Conservation (phyloP, 495 filamentous ascomycete genomes). For the Echria macrotheca region DNA sequence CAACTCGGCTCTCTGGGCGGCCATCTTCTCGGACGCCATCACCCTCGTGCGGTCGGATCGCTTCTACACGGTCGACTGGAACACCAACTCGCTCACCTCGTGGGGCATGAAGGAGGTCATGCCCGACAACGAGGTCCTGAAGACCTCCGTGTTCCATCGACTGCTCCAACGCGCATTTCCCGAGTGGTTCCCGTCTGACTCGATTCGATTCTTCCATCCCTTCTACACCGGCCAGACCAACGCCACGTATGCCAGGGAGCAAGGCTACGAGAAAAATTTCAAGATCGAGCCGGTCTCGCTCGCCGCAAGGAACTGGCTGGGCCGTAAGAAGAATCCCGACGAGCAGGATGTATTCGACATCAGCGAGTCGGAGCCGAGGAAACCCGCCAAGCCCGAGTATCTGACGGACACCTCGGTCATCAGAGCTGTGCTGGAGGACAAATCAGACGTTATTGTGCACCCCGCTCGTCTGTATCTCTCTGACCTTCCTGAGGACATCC, state of each 20-base stretch:
- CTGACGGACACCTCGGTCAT: background rate
- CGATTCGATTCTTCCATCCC: constrained; percentile 71
- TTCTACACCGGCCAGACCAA: constrained; percentile 29
- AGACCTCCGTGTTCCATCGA: constrained; percentile 71
- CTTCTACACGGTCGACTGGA: constrained; percentile 68
- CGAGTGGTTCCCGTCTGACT: constrained; percentile 63
- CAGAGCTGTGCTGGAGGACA: constrained; percentile 2
- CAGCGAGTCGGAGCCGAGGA: constrained; percentile 1
- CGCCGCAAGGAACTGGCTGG: background rate
- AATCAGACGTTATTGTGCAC: constrained; percentile 3
- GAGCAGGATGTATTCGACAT: constrained; percentile 2
- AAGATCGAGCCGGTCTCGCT: background rate
- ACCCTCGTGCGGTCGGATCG: constrained; percentile 72
- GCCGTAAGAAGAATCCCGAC: background rate
- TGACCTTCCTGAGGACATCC: constrained; percentile 4
- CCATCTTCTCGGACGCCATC: constrained; percentile 74
- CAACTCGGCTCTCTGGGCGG: constrained; percentile 65
- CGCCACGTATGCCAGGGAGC: constrained; percentile 1
- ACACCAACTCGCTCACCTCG: constrained; percentile 65
- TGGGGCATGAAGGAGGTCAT: constrained; percentile 71
- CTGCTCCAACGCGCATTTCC: constrained; percentile 66
- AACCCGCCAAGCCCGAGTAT: constrained; percentile 1
- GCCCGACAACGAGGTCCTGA: constrained; percentile 61
- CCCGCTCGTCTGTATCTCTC: constrained; percentile 8
- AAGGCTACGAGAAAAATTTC: background rate